A percentile compares a stretch with the other conserved stretches of the same genome.
Conservation (phyloP, 768 basidiomycete genomes). For the Leccinellum luteum region DNA sequence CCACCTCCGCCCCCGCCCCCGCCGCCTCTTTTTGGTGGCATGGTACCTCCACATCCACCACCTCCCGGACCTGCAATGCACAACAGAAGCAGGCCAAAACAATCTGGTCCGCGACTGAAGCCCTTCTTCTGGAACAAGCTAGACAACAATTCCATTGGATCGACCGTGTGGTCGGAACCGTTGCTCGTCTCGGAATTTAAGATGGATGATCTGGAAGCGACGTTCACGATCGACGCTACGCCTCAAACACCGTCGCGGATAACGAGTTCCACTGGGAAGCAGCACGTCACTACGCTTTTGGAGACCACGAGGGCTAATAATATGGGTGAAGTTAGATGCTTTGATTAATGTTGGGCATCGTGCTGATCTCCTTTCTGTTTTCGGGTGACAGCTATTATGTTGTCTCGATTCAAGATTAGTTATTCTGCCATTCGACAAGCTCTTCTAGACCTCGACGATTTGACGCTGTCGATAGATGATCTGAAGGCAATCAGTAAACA, state of each 20-base stretch:
- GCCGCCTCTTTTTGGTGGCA: too few relatives aligned
- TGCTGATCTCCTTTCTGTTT: background rate
- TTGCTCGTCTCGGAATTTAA: slow-evolving; percentile 44
- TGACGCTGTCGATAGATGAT: slow-evolving; percentile 65
- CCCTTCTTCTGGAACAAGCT: slow-evolving; percentile 94
- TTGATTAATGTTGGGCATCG: background rate
- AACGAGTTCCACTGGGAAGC: slow-evolving; percentile 46
- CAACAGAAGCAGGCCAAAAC: slow-evolving; percentile 32
- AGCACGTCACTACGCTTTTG: slow-evolving; percentile 66
- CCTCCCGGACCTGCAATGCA: slow-evolving; percentile 32
- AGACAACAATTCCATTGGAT: slow-evolving; percentile 34
- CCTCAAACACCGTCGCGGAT: slow-evolving; percentile 42
- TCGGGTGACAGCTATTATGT: slow-evolving; percentile 66
- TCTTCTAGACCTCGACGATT: slow-evolving; percentile 70
- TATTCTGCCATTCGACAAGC: slow-evolving; percentile 67
- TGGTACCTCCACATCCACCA: too few relatives aligned
- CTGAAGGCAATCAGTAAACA: slow-evolving; percentile 72
- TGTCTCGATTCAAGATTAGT: slow-evolving; percentile 68
- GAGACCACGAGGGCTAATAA: slow-evolving; percentile 85
- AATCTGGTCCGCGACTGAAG: slow-evolving; percentile 56
- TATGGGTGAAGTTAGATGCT: slow-evolving; percentile 49
- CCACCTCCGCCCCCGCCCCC: slow-evolving; percentile 21
- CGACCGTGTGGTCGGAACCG: slow-evolving; percentile 73
- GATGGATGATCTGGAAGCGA: slow-evolving; percentile 69
- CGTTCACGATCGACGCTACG: slow-evolving; percentile 59